Conservation (phyloP, 495 filamentous ascomycete species). For the Trichodelitschia bisporula region DNA sequence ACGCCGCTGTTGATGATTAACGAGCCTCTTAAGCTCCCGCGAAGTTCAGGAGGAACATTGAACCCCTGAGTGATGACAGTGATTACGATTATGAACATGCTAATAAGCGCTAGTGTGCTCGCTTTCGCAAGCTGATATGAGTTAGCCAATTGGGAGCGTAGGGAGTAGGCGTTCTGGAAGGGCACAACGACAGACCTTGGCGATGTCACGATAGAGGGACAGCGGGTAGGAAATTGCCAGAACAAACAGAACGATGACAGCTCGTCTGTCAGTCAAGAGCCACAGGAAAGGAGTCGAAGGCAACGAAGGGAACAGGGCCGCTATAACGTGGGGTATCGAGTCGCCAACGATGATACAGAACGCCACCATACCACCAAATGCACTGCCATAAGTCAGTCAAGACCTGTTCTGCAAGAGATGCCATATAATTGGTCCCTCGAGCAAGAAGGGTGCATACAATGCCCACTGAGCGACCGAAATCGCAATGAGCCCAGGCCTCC, state of each 20-base stretch:
- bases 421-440: too few species aligned
- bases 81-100: slow-evolving; percentile 72
- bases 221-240: slow-evolving; percentile 76
- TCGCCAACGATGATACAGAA: slow-evolving; percentile 96
- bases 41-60: slow-evolving; percentile 38
- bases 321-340: slow-evolving; percentile 73
- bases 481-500: slow-evolving; percentile 61
- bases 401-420: too few species aligned
- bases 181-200: slow-evolving; percentile 65
- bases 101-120: slow-evolving; percentile 68
- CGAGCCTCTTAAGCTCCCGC: slow-evolving; percentile 39
- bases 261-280: slow-evolving; percentile 54
- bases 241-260: slow-evolving; percentile 65
- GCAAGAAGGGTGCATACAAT: too few species aligned
- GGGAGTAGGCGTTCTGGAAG: too few species aligned
- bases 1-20: slow-evolving; percentile 61
- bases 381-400: slow-evolving; percentile 18
- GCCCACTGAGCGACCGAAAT: slow-evolving; percentile 87
- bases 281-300: slow-evolving; percentile 48
- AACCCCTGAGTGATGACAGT: slow-evolving; percentile 74
- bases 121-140: slow-evolving; percentile 64
- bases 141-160: slow-evolving; percentile 10
- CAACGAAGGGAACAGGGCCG: slow-evolving; percentile 57
- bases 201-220: slow-evolving; percentile 85
- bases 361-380: slow-evolving; percentile 94